Base-by-base conservation (phyloP, 2,329 filamentous ascomycete genomes). In the Simplicillium aogashimaense region DNA sequence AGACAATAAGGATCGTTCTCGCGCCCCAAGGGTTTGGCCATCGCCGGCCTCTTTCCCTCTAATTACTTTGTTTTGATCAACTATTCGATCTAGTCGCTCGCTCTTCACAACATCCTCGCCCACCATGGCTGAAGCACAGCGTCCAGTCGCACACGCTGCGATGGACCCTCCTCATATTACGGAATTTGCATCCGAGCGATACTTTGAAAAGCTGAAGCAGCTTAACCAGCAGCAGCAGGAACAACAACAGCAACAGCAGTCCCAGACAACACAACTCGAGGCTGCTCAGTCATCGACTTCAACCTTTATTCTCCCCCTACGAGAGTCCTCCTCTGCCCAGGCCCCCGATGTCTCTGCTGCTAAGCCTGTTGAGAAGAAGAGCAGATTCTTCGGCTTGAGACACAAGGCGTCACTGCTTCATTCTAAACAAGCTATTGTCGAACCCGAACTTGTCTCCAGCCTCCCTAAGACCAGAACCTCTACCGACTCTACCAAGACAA, bases 121-220 rank as follows among this genome's bases (percentile, higher is more conserved):
- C 47, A 51, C 35, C 49, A 63, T 64, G 61, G 51, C 60, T 43
- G 54, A 59, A 46, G 48, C 50, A 38, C 50, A 50, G 38, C 51
- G 50, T 35, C 50, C 52, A 46, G 47, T 51, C 56, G 58, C 20
- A 25, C 20, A 5, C 20, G 9, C 20, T 25, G 20, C 58, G 53
- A 78, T 80, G 75, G 77, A 81, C 47, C 74, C 73, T 52, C 67
- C 71, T 50, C 76, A 80, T 47, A 67, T 78, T 45, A 79, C 77
- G 44, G 78, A 82, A 57, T 82, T 82, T 60, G 78, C 76, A 45
- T 82, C 78, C 35, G 67, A 74, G 57, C 73, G 73, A 47, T 82
- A 78, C 53, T 76, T 80, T 48, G 69, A 71, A 40, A 82, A 82
- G 59, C 57, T 81, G 45, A 68, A 64, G 42, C 72, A 77, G 59